Evolutionary conservation across 805 yeast genomes (phyloP).

Genomic region (Wickerhamiella nectarea): DNA sequence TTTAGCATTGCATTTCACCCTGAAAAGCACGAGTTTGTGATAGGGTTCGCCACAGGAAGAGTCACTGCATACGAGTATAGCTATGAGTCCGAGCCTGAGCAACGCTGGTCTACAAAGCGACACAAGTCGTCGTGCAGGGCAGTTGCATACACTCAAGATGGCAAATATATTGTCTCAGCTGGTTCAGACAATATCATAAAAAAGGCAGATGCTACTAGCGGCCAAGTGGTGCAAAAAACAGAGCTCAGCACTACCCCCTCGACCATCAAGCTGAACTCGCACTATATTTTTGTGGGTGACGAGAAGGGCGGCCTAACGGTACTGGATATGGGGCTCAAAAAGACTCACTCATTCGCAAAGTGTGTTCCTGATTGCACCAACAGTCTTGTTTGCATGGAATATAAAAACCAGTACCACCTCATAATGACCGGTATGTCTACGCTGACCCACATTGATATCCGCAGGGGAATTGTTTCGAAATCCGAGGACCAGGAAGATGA

Average conservation of each 20-base stretch:
- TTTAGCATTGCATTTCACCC: conserved; percentile 76
- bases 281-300: conserved; percentile 33
- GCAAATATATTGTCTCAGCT: conserved; percentile 49
- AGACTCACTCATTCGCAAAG: conserved; percentile 35
- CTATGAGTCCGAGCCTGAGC: conserved; percentile 29
- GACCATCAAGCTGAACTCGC: conserved; percentile 23
- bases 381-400: conserved; percentile 55
- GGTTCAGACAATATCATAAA: conserved; percentile 76
- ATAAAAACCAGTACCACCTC: conserved; percentile 63
- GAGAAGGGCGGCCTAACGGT: conserved; percentile 60
- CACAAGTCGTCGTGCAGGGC: conserved; percentile 83
- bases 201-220: conserved; percentile 55
- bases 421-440: conserved; percentile 75
- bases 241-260: conserved; percentile 19
- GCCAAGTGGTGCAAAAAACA: conserved; percentile 55
- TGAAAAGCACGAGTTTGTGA: conserved; percentile 41
- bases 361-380: conserved; percentile 61
- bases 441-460: conserved; percentile 59
- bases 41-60: conserved; percentile 77
- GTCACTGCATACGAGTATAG: conserved; percentile 50
- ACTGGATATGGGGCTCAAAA: conserved; percentile 41
- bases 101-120: conserved; percentile 71
- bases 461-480: conserved; percentile 50
- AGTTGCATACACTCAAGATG: conserved; percentile 49
- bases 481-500: conserved; percentile 94